Evolutionary conservation across 495 filamentous ascomycete species (phyloP).

Genomic region (Wilcoxina mikolae): DNA sequence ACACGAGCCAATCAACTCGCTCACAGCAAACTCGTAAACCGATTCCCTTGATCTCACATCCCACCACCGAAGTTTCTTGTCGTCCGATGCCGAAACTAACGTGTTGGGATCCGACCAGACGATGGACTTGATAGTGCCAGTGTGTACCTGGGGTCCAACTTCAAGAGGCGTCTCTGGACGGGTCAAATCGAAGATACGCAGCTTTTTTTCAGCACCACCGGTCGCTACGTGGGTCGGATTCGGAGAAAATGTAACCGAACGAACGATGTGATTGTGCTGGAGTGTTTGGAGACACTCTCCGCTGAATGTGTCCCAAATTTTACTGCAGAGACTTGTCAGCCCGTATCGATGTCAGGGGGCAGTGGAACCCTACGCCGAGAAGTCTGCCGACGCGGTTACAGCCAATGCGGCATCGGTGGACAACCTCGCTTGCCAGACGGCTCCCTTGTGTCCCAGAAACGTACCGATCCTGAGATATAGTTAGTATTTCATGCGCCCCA

Average conservation of each 20-base stretch:
- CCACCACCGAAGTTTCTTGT: slow-evolving; percentile 88
- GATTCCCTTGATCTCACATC: slow-evolving; percentile 62
- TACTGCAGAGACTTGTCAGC: slow-evolving; percentile 35
- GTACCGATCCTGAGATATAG: slow-evolving; percentile 65
- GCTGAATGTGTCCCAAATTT: slow-evolving; percentile 91
- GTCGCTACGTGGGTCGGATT: slow-evolving; percentile 67
- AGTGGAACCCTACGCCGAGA: slow-evolving; percentile 57
- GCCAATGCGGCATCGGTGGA: slow-evolving; percentile 77
- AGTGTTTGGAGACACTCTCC: slow-evolving; percentile 82
- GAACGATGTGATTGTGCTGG: slow-evolving; percentile 85
- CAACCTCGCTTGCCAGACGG: slow-evolving; percentile 86
- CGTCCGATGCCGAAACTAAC: slow-evolving; percentile 76
- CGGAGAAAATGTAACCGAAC: slow-evolving; percentile 80
- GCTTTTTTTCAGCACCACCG: slow-evolving; percentile 88
- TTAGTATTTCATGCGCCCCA: neutral
- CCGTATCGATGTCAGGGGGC: neutral
- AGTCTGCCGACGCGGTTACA: slow-evolving; percentile 87
- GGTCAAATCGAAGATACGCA: slow-evolving; percentile 81
- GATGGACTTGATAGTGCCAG: slow-evolving; percentile 80
- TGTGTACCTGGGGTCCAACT: slow-evolving; percentile 69
- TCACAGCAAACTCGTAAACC: slow-evolving; percentile 55
- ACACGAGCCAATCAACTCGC: slow-evolving; percentile 76
- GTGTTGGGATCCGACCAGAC: slow-evolving; percentile 87
- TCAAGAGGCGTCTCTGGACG: slow-evolving; percentile 43
- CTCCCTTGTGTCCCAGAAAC: slow-evolving; percentile 94